These are phyloP conservation scores for Helicocarpus griseus DNA, from an alignment of 2,329 filamentous ascomycete species.

Conservation along the genomic window DNA sequence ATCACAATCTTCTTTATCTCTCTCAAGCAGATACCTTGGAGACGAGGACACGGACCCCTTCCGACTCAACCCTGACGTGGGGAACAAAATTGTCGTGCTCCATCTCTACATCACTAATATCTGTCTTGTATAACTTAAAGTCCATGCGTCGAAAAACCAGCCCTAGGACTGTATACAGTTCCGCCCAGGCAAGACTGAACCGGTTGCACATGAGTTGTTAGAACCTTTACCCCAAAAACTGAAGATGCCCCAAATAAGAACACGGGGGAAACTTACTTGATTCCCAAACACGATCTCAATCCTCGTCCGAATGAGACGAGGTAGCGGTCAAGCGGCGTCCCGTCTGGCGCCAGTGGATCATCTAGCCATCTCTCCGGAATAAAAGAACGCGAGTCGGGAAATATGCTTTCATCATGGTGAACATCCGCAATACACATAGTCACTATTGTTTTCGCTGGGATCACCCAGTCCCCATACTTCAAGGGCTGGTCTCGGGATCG, in stretches of 20 bases:
- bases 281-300: conserved; percentile 35
- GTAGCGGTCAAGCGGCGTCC: conserved; percentile 17
- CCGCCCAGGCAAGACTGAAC: conserved; percentile 11
- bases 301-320: conserved; percentile 30
- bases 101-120: conserved; percentile 11
- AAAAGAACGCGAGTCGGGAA: conserved; percentile 19
- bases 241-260: not conserved
- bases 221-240: not conserved
- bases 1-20: no score
- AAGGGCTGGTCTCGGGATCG: conserved; percentile 9
- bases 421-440: conserved; percentile 15
- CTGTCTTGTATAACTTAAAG: conserved; percentile 15
- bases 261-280: conserved; percentile 18
- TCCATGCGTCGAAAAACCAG: conserved; percentile 13
- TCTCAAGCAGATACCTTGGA: not conserved
- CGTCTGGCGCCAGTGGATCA: conserved; percentile 8
- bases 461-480: conserved; percentile 11
- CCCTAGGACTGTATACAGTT: conserved; percentile 8
- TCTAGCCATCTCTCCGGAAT: conserved; percentile 22
- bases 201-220: not conserved
- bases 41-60: conserved; percentile 18
- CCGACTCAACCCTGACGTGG: conserved; percentile 16
- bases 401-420: conserved; percentile 19
- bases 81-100: conserved; percentile 19
- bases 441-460: conserved; percentile 15